Conservation (phyloP, 129 eudicot species). For the Deinandra increscens region DNA sequence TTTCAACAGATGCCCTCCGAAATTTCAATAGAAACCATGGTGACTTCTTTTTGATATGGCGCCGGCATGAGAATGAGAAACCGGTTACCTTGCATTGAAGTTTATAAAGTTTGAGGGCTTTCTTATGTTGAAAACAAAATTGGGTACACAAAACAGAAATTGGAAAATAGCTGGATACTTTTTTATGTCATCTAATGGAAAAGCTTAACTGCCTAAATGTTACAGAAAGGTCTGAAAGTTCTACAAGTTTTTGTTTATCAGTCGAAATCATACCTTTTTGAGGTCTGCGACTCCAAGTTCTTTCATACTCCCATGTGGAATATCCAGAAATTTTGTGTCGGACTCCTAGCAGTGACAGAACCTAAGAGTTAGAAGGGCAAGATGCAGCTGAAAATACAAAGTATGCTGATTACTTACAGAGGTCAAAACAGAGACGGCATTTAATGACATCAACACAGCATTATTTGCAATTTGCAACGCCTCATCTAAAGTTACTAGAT, state of each 20-base stretch:
- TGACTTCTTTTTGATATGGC: background rate
- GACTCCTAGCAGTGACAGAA: conserved; percentile 56
- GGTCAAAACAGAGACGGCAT: conserved; percentile 62
- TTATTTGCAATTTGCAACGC: conserved; percentile 70
- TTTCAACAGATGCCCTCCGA: background rate
- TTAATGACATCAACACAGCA: conserved; percentile 79
- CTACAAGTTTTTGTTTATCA: conserved; percentile 4
- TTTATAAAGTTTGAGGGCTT: background rate
- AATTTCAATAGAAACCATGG: background rate
- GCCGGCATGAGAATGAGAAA: background rate
- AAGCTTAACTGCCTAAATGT: background rate
- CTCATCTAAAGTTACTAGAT: conserved; percentile 81
- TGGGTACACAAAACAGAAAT: background rate
- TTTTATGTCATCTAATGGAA: background rate
- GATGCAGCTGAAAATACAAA: conserved; percentile 5
- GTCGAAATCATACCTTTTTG: conserved; percentile 45
- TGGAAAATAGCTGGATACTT: background rate
- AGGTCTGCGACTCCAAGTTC: conserved; percentile 60
- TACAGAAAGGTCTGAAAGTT: background rate
- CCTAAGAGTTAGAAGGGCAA: conserved; percentile 16
- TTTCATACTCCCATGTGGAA: conserved; percentile 37
- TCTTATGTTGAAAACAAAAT: background rate
- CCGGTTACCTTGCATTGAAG: background rate
- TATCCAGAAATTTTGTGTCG: conserved; percentile 44
- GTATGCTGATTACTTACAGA: conserved; percentile 53